Evolutionary conservation across 345 rosid species (phyloP).

Genomic region (Populus tremula): DNA sequence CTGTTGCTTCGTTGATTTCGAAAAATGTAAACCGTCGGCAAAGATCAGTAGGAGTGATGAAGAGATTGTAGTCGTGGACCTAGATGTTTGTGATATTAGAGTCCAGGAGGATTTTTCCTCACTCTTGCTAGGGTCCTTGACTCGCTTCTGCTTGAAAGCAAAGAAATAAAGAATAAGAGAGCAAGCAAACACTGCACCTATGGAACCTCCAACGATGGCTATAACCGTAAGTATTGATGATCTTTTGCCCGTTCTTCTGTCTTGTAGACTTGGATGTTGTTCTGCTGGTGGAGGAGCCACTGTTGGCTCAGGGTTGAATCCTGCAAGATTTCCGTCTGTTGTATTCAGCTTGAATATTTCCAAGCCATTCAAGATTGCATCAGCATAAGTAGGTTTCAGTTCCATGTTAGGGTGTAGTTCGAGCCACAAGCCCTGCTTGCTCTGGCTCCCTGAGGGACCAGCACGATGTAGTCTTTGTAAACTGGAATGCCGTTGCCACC

Average conservation of each 20-base stretch:
- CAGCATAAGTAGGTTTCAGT: fast-evolving
- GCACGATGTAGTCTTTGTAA: conserved; percentile 10
- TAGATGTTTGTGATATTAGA: background rate
- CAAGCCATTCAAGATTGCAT: conserved; percentile 26
- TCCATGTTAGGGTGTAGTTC: conserved; percentile 10
- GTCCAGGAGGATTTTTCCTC: conserved; percentile 18
- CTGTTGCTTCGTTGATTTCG: conserved; percentile 33
- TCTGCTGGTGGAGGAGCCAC: background rate
- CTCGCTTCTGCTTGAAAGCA: conserved; percentile 4
- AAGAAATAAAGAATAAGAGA: conserved; percentile 11
- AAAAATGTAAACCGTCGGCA: conserved; percentile 35
- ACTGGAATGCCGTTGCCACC: background rate
- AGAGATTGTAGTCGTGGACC: background rate
- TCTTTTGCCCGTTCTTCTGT: background rate
- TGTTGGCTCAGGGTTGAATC: background rate
- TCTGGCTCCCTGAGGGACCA: background rate
- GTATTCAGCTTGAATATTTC: conserved; percentile 27
- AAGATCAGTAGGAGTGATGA: conserved; percentile 10
- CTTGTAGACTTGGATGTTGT: background rate
- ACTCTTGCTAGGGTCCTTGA: background rate
- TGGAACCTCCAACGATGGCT: background rate
- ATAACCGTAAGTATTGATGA: background rate
- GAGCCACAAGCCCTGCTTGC: conserved; percentile 9
- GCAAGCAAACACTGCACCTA: background rate
- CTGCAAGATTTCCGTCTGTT: conserved; percentile 11